These are phyloP conservation scores for Claviceps pazoutovae DNA, from an alignment of 2,329 filamentous ascomycete genomes.

Conservation along the genomic window DNA sequence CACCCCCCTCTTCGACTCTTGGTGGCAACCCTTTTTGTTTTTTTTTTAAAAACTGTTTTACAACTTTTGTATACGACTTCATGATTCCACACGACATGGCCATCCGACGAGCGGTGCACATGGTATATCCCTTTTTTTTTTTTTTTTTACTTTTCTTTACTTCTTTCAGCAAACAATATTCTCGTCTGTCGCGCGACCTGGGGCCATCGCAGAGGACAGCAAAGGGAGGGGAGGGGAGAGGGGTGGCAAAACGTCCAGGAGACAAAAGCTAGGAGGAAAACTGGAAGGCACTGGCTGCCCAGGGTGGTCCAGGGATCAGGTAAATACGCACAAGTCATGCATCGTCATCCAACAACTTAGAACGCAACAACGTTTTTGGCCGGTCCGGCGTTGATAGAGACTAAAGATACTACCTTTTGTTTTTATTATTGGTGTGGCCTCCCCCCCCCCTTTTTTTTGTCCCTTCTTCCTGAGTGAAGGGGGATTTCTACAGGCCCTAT, in stretches of 20 bases:
- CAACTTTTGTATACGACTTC: slow-evolving; percentile 4
- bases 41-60: no score
- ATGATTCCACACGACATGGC: slow-evolving; percentile 5
- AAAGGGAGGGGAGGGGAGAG: not conserved
- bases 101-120: slow-evolving; percentile 1
- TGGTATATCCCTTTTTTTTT: no score
- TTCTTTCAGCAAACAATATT: not conserved
- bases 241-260: not conserved
- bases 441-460: not conserved
- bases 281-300: not conserved
- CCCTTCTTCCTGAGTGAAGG: no score
- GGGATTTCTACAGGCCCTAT: no score
- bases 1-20: not conserved
- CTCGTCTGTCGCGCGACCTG: not conserved
- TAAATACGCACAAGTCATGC: not conserved
- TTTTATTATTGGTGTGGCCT: not conserved
- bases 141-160: not conserved
- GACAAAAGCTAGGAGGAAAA: no score
- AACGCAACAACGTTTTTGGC: slow-evolving; percentile 10
- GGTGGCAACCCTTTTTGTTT: not conserved
- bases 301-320: not conserved
- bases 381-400: slow-evolving; percentile 11
- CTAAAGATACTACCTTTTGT: slow-evolving; percentile 9
- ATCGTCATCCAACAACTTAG: slow-evolving; percentile 4
- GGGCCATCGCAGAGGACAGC: not conserved